These are phyloP conservation scores for Penicillium roqueforti DNA, from an alignment of 495 filamentous ascomycete species.

Conservation along the genomic window DNA sequence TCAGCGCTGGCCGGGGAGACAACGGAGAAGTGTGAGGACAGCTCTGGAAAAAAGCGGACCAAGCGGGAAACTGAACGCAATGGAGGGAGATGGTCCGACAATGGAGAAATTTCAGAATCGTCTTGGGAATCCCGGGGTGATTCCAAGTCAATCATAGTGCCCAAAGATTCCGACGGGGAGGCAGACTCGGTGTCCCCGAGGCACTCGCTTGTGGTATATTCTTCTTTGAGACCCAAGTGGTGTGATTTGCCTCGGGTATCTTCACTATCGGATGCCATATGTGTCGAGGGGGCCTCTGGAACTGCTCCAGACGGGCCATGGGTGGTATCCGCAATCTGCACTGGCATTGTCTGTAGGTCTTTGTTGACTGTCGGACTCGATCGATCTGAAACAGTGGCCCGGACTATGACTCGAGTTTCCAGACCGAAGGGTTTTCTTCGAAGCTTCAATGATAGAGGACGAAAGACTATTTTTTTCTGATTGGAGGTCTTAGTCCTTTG, in stretches of 20 bases:
- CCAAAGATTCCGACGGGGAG: slow-evolving; percentile 12
- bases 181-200: not conserved
- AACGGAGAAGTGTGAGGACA: slow-evolving; percentile 27
- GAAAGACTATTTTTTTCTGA: not conserved
- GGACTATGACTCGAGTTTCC: not conserved
- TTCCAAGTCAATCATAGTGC: slow-evolving; percentile 18
- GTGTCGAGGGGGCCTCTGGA: not conserved
- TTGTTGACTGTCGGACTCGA: not conserved
- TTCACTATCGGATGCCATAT: not conserved
- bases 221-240: not conserved
- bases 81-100: slow-evolving; percentile 19
- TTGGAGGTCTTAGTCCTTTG: not conserved
- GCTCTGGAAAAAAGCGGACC: slow-evolving; percentile 34
- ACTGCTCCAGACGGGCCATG: not conserved
- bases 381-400: not conserved
- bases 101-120: slow-evolving; percentile 29
- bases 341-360: not conserved
- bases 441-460: not conserved
- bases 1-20: slow-evolving; percentile 19
- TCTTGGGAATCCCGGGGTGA: slow-evolving; percentile 14
- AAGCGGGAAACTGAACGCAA: slow-evolving; percentile 5
- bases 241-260: not conserved
- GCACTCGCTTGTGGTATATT: not conserved
- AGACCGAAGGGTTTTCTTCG: not conserved
- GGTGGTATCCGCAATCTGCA: not conserved